Evolutionary conservation across 2,329 filamentous ascomycete species (phyloP).

Genomic region (Xylariales sp.): DNA sequence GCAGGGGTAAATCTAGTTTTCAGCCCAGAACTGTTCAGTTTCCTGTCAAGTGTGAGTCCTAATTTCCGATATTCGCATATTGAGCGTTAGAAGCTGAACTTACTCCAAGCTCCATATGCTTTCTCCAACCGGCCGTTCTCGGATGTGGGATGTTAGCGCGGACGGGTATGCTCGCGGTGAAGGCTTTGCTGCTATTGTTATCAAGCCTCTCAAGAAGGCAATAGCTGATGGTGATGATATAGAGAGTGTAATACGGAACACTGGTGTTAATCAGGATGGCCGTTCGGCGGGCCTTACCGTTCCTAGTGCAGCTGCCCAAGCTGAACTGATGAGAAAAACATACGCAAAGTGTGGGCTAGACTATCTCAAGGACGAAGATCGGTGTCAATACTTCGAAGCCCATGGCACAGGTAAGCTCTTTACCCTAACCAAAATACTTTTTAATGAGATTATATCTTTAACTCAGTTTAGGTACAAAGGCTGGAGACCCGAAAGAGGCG

Average conservation of each 20-base stretch:
- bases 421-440: too few species aligned
- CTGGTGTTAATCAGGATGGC: constrained; percentile 45
- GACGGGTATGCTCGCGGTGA: constrained; percentile 32
- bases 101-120: constrained; percentile 22
- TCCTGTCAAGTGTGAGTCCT: constrained; percentile 7
- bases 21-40: constrained; percentile 7
- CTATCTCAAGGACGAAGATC: constrained; percentile 10
- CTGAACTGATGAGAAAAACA: constrained; percentile 37
- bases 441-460: background rate
- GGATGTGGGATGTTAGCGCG: constrained; percentile 29
- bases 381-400: constrained; percentile 42
- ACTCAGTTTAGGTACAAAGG: constrained; percentile 32
- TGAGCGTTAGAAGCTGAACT: background rate
- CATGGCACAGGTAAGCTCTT: constrained; percentile 40
- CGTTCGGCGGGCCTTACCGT: constrained; percentile 39
- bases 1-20: constrained; percentile 20
- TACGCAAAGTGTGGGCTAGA: constrained; percentile 40
- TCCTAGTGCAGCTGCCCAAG: constrained; percentile 38
- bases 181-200: constrained; percentile 18
- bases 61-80: background rate
- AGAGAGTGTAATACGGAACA: constrained; percentile 50
- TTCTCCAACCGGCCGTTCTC: constrained; percentile 16
- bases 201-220: constrained; percentile 51
- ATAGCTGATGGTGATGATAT: constrained; percentile 50
- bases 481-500: constrained; percentile 44